These are phyloP conservation scores for Fonsecaea multimorphosa DNA, from an alignment of 2,329 filamentous ascomycete species.

Conservation along the genomic window DNA sequence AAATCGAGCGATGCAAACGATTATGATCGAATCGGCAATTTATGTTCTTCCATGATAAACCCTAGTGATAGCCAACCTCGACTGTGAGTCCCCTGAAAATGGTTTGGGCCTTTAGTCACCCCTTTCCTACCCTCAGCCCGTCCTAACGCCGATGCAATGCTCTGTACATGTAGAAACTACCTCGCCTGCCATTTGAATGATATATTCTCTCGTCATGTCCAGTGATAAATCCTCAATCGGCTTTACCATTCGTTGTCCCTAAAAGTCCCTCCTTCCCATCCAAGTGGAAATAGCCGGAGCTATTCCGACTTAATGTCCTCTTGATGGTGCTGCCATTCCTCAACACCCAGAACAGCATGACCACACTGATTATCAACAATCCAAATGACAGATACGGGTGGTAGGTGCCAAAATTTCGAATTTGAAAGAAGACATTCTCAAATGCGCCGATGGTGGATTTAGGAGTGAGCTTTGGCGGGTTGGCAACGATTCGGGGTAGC, in stretches of 20 bases:
- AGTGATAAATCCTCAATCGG: constrained; percentile 47
- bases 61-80: background rate
- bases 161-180: constrained; percentile 25
- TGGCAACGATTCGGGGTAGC: constrained; percentile 58
- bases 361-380: constrained; percentile 47
- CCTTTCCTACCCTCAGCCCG: background rate
- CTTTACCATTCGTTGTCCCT: constrained; percentile 51
- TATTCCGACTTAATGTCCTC: constrained; percentile 41
- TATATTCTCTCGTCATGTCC: background rate
- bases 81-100: background rate
- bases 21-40: background rate
- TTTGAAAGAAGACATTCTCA: constrained; percentile 55
- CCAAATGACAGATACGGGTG: constrained; percentile 54
- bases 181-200: background rate
- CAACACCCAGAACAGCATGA: constrained; percentile 45
- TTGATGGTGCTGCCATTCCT: constrained; percentile 38
- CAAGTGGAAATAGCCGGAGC: constrained; percentile 54
- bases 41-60: background rate
- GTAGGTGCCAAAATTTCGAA: constrained; percentile 49
- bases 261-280: constrained; percentile 57
- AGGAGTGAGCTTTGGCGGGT: constrained; percentile 55
- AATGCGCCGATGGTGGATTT: constrained; percentile 57
- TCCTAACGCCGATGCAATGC: constrained; percentile 34
- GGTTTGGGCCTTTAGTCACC: background rate
- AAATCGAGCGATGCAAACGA: background rate